Evolutionary conservation across 2,329 filamentous ascomycete genomes (phyloP).

Genomic region (Colletotrichum lindemuthianum): DNA sequence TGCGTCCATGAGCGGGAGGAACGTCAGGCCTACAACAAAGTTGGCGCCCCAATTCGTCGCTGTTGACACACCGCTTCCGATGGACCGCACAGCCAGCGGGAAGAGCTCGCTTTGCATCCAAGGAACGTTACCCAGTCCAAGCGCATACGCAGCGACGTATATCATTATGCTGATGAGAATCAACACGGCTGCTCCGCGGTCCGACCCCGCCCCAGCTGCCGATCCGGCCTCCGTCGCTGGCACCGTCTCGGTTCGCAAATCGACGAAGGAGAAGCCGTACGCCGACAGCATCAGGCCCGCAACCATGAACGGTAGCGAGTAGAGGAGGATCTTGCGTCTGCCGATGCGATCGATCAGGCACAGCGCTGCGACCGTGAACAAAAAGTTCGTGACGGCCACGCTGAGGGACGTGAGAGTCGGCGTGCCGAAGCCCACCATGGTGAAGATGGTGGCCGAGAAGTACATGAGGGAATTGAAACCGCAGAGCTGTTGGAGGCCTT

Average conservation of each 20-base stretch:
- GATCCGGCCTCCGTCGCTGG: slow-evolving; percentile 37
- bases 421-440: slow-evolving; percentile 78
- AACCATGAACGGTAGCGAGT: slow-evolving; percentile 86
- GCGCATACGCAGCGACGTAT: slow-evolving; percentile 87
- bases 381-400: slow-evolving; percentile 84
- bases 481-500: slow-evolving; percentile 88
- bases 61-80: slow-evolving; percentile 79
- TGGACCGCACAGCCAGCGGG: slow-evolving; percentile 76
- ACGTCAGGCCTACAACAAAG: slow-evolving; percentile 85
- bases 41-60: slow-evolving; percentile 90
- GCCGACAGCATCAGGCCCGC: slow-evolving; percentile 76
- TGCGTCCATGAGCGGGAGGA: slow-evolving; percentile 85
- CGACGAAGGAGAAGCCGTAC: slow-evolving; percentile 75
- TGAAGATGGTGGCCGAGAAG: slow-evolving; percentile 85
- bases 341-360: slow-evolving; percentile 83
- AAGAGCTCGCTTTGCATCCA: slow-evolving; percentile 98
- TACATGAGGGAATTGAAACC: slow-evolving; percentile 95
- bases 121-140: slow-evolving; percentile 90
- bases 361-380: slow-evolving; percentile 81
- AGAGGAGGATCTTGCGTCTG: slow-evolving; percentile 81
- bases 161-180: slow-evolving; percentile 81
- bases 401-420: slow-evolving; percentile 84
- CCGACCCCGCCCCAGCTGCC: slow-evolving; percentile 35
- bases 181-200: slow-evolving; percentile 55
- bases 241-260: slow-evolving; percentile 48